phyloP scores from a whole-genome alignment of 2,329 filamentous ascomycete genomes.

The Colletotrichum salicis region DNA sequence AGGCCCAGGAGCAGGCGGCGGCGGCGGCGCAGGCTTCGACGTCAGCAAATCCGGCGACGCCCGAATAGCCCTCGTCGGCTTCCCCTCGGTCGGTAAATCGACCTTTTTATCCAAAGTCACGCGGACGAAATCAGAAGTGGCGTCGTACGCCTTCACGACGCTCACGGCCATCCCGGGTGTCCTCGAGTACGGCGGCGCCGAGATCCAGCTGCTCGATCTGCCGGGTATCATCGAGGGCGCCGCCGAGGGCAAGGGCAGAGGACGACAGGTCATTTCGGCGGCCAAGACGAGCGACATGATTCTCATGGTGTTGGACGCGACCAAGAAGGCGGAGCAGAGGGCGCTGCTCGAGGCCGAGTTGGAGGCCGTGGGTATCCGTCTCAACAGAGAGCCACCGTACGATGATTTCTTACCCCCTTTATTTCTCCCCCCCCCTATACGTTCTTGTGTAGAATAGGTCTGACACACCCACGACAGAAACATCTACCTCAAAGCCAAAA shows the following conservation, averaged over 20 bases:
- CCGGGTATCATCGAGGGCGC: conserved; percentile 99
- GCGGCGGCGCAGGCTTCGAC: conserved; percentile 86
- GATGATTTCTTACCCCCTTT: conserved; percentile 42
- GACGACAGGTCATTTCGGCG: conserved; percentile 94
- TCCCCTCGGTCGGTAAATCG: conserved; percentile 98
- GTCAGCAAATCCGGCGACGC: conserved; percentile 97
- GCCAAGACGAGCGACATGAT: conserved; percentile 98
- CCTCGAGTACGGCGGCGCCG: conserved; percentile 95
- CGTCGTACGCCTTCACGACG: conserved; percentile 96
- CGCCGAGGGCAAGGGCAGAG: conserved; percentile 93
- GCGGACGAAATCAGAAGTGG: conserved; percentile 95
- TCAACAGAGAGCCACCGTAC: conserved; percentile 91
- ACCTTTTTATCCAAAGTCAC: conserved; percentile 99
- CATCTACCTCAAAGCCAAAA: conserved; percentile 96
- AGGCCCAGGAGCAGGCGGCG: conserved; percentile 78
- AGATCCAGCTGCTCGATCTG: conserved; percentile 97
- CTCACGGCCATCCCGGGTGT: conserved; percentile 97
- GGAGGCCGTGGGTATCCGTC: conserved; percentile 91
- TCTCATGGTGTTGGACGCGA: conserved; percentile 96
- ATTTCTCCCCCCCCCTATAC: neutral
- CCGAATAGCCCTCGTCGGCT: conserved; percentile 96
- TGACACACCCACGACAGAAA: conserved; percentile 68
- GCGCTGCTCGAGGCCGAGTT: conserved; percentile 90
- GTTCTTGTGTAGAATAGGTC: neutral
- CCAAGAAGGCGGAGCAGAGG: conserved; percentile 94